A percentile compares a stretch with the other conserved stretches of the same genome.
These are phyloP conservation scores for Amphibolis antarctica DNA, from an alignment of 106 monocot species.

Conservation along the genomic window DNA sequence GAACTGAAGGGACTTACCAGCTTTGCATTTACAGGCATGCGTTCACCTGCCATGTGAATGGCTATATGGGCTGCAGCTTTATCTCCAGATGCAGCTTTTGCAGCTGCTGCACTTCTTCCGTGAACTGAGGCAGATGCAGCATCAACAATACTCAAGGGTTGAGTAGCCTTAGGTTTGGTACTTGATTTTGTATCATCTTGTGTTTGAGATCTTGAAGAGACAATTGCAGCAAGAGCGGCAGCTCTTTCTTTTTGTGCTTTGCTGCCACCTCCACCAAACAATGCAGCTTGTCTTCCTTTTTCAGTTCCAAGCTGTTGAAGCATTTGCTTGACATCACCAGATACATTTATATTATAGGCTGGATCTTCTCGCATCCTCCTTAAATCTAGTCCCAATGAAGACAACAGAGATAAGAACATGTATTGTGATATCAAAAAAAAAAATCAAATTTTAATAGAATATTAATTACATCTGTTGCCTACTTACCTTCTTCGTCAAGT, in stretches of 20 bases:
- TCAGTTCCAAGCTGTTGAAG: slow-evolving; percentile 85
- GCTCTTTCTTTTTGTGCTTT: slow-evolving; percentile 96
- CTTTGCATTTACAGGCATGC: slow-evolving; percentile 82
- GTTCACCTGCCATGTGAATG: slow-evolving; percentile 91
- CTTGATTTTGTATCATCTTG: slow-evolving; percentile 47
- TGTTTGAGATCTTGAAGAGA: slow-evolving; percentile 50
- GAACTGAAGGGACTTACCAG: slow-evolving; percentile 29
- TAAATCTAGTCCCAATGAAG: slow-evolving; percentile 32
- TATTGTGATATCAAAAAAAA: neutral
- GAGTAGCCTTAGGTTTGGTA: slow-evolving; percentile 30
- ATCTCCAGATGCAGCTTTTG: slow-evolving; percentile 72
- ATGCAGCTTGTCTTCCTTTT: slow-evolving; percentile 57
- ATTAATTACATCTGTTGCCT: neutral
- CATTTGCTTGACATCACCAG: slow-evolving; percentile 99
- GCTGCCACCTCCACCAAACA: slow-evolving; percentile 87
- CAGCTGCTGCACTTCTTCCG: slow-evolving; percentile 89
- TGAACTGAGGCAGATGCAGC: slow-evolving; percentile 92
- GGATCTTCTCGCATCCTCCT: slow-evolving; percentile 83
- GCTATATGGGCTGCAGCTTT: slow-evolving; percentile 80
- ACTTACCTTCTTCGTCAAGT: slow-evolving; percentile 88
- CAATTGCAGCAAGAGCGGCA: slow-evolving; percentile 74
- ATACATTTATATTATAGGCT: slow-evolving; percentile 85
- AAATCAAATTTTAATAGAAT: neutral
- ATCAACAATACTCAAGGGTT: slow-evolving; percentile 89
- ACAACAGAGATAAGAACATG: neutral